Base-by-base conservation (phyloP, 305 asterid genomes). In the Coffea humblotiana region DNA sequence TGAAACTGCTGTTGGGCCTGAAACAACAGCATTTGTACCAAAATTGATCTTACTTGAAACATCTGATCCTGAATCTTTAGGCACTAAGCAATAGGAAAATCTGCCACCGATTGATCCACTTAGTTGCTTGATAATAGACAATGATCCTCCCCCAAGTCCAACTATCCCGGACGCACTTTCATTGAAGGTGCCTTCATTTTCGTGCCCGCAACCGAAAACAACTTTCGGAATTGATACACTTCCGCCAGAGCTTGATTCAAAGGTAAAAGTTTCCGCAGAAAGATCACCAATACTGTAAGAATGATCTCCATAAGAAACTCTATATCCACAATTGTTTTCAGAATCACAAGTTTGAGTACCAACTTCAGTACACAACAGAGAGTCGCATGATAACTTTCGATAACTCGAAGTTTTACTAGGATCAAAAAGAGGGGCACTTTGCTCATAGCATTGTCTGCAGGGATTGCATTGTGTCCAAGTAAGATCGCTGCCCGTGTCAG, bases 11-110 rank as follows among this genome's bases (percentile, higher is more conserved):
- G 37, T 12, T 14, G 79, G 70, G 0, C 91, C 92, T 0, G 69
- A 45, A 9, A 91, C 89, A 0, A 75, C 19, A 0, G 92, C 90
- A 1, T 66, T 4, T 6, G 58, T 29, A 1, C 96, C 96, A 13
- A 92, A 91, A 4, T 83, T 92, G 12, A 92, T 87, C 72, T 79
- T 88, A 85, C 95, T 90, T 0, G 87, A 19, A 15, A 58, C 71
- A 2, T 84, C 77, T 4, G 88, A 35, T 2, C 4, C 16, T 0
- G 78, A 15, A 16, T 1, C 70, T 2, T 77, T 25, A 21, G 86
- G 82, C 10, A 84, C 76, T 37, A 89, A 81, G 72, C 91, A 89
- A 29, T 89, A 89, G 2, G 92, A 85, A 60, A 89, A 89, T 68
- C 74, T 89, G 0, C 89, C 90, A 25, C 66, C 63, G 8, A 85